Evolutionary conservation across 352 stramenopile genomes (phyloP).

Genomic region (Pythium utonaiense): DNA sequence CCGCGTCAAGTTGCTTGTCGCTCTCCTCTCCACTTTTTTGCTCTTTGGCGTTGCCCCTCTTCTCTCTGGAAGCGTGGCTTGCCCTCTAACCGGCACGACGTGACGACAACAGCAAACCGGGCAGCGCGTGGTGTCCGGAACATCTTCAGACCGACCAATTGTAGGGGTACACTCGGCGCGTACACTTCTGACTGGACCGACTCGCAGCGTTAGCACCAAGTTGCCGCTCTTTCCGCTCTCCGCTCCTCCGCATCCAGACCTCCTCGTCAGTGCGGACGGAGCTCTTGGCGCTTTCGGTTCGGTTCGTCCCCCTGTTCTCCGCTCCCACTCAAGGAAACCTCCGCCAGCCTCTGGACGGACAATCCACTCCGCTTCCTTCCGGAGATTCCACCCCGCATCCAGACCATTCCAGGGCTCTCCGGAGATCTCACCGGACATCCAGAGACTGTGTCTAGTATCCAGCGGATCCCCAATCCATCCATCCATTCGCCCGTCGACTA

Average conservation of each 20-base stretch:
- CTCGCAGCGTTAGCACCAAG: not conserved
- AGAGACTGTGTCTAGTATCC: not conserved
- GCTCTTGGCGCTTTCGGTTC: not conserved
- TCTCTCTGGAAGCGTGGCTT: not conserved
- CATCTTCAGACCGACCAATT: not conserved
- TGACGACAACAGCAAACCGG: not conserved
- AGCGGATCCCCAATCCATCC: not conserved
- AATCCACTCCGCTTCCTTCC: not conserved
- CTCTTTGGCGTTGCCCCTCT: not conserved
- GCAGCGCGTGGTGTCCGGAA: not conserved
- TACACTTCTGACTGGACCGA: not conserved
- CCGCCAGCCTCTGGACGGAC: not conserved
- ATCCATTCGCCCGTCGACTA: not conserved
- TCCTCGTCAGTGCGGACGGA: slow-evolving; percentile 18
- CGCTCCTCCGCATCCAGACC: slow-evolving; percentile 4
- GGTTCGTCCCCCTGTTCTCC: slow-evolving; percentile 1
- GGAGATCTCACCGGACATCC: not conserved
- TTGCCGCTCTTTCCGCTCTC: slow-evolving; percentile 2
- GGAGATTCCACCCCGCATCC: not conserved
- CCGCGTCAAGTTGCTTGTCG: not conserved
- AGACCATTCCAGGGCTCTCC: not conserved
- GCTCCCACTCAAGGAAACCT: slow-evolving; percentile 1
- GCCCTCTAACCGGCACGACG: not conserved
- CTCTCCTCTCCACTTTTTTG: not conserved
- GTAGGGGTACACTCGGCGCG: not conserved